Evolutionary conservation across 352 stramenopile species (phyloP).

Genomic region (Bremia lactucae): DNA sequence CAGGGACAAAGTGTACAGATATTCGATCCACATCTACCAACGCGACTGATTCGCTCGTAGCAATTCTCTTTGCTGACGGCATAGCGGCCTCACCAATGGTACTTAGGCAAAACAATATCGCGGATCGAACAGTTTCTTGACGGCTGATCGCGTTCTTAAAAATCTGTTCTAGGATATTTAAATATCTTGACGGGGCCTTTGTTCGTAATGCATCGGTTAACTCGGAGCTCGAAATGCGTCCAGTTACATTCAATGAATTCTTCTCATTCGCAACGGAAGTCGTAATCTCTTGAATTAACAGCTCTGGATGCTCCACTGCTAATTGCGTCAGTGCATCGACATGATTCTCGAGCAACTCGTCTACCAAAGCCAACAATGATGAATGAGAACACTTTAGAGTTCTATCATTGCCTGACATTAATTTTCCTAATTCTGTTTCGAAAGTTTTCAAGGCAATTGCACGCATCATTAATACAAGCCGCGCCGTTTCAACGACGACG

Average conservation of each 20-base stretch:
- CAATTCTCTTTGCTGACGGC: constrained; percentile 27
- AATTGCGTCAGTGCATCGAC: constrained; percentile 40
- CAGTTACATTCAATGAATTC: not conserved
- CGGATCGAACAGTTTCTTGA: constrained; percentile 43
- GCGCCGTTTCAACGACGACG: constrained; percentile 47
- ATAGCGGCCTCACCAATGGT: constrained; percentile 31
- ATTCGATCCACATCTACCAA: not conserved
- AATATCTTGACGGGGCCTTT: constrained; percentile 30
- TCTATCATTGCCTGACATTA: constrained; percentile 7
- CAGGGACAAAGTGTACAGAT: constrained; percentile 13
- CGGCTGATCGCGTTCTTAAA: constrained; percentile 39
- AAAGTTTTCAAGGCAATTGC: constrained; percentile 23
- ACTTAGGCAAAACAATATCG: constrained; percentile 43
- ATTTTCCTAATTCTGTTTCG: too few relatives aligned
- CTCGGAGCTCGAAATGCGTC: constrained; percentile 27
- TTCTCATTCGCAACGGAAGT: not conserved
- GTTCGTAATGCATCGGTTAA: constrained; percentile 36
- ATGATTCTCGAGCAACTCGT: constrained; percentile 33
- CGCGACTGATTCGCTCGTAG: constrained; percentile 7
- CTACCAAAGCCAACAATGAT: constrained; percentile 27
- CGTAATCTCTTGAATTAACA: constrained; percentile 30
- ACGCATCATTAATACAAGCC: constrained; percentile 52
- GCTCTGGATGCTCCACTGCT: constrained; percentile 45
- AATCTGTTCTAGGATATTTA: constrained; percentile 46
- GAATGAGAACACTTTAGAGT: constrained; percentile 22